Evolutionary conservation across 148 eudicot species (phyloP), one percentile per base, ranked within the genome.

Genomic region (Persicaria tinctoria): DNA sequence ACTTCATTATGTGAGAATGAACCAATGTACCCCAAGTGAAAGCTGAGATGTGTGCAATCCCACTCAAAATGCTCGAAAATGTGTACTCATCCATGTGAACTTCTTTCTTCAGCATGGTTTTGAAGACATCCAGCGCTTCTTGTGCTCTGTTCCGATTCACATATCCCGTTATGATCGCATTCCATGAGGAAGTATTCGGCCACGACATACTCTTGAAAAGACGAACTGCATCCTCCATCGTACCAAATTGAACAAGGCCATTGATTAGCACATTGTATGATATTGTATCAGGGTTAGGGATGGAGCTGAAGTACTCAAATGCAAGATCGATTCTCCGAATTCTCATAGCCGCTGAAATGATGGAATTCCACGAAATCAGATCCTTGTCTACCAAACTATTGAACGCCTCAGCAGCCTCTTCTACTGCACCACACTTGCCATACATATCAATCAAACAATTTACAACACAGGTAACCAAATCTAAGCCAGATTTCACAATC

Each of bases 391-490:
- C 54, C 85, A 85, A 75, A 63, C 55, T 59, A 54, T 78, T 51
- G 45, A 91, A 93, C 38, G 84, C 82, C 74, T 46, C 41, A 11
- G 78, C 78, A 4, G 93, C 90, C 5, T 80, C 89, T 63, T 76
- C 83, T 27, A 77, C 83, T 16, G 54, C 75, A 49, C 84, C 78
- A 23, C 90, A 91, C 77, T 88, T 89, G 10, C 97, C 98, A 79
- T 93, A 93, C 97, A 93, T 86, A 68, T 91, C 94, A 77, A 93
- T 88, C 85, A 93, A 85, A 76, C 94, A 91, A 59, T 93, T 93
- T 0, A 84, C 77, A 3, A 91, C 84, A 76, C 88, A 70, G 73
- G 85, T 76, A 56, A 83, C 83, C 10, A 82, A 78, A 59, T 83
- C 89, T 12, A 77, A 79, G 23, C 92, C 91, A 81, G 68, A 72